phyloP scores from a whole-genome alignment of 2,329 filamentous ascomycete species.

The Paramyrothecium roridum region DNA sequence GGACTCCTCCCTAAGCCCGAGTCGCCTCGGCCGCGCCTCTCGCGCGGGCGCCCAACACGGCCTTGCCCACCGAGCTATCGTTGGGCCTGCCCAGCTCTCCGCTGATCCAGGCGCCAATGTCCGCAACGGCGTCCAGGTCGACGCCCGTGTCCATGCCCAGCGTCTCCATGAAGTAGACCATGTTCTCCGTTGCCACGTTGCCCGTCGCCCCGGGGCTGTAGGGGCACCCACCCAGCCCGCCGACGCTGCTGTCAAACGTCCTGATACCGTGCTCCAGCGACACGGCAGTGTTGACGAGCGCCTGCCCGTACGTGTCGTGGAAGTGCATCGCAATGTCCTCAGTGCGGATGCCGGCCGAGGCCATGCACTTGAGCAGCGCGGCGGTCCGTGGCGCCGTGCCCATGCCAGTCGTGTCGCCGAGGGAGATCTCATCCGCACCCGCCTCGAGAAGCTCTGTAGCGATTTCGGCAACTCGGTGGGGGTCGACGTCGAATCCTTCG shows the following conservation, averaged over 20 bases:
- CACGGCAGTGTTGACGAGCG: conserved; percentile 76
- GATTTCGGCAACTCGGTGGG: conserved; percentile 61
- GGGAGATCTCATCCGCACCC: conserved; percentile 85
- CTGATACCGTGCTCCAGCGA: conserved; percentile 74
- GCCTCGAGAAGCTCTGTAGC: conserved; percentile 72
- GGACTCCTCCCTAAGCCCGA: conserved; percentile 7
- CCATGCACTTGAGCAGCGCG: conserved; percentile 61
- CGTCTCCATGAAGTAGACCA: conserved; percentile 75
- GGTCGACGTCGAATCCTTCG: conserved; percentile 62
- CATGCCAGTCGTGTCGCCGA: conserved; percentile 90
- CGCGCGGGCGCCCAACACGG: conserved; percentile 50
- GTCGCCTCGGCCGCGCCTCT: conserved; percentile 20
- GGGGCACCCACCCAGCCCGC: conserved; percentile 79
- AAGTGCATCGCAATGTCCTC: conserved; percentile 80
- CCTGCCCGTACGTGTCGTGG: conserved; percentile 85
- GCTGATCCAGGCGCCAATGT: conserved; percentile 72
- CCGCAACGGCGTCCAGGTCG: conserved; percentile 61
- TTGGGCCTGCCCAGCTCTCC: conserved; percentile 59
- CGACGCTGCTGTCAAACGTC: conserved; percentile 77
- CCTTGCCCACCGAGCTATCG: conserved; percentile 65
- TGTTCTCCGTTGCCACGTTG: conserved; percentile 81
- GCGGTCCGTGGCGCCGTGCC: conserved; percentile 72
- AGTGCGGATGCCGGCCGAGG: conserved; percentile 63
- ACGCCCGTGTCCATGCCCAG: conserved; percentile 74
- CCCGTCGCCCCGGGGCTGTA: conserved; percentile 84